Evolutionary conservation across 371 early-diverging fungal genomes (phyloP).

Genomic region (Smittium culicis): DNA sequence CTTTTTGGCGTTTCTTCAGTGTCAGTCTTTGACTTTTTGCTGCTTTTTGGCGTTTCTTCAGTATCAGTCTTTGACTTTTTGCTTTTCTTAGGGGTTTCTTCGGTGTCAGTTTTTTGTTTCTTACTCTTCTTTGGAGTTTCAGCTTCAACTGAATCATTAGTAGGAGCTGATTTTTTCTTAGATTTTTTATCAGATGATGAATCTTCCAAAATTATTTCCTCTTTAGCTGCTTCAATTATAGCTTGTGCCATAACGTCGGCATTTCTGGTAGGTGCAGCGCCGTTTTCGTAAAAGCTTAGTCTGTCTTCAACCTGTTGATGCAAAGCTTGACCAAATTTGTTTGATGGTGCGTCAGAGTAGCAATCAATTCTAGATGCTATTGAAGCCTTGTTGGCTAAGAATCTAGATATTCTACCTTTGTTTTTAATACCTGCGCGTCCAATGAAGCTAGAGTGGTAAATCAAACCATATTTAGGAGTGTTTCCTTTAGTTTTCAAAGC

Average conservation of each 20-base stretch:
- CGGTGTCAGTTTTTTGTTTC: slow-evolving; percentile 16
- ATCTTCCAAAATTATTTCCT: slow-evolving; percentile 40
- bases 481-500: slow-evolving; percentile 95
- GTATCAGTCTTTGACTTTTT: slow-evolving; percentile 19
- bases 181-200: neutral
- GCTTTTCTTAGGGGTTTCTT: slow-evolving; percentile 18
- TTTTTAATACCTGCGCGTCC: slow-evolving; percentile 88
- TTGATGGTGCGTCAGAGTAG: slow-evolving; percentile 76
- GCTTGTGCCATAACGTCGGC: slow-evolving; percentile 86
- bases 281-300: slow-evolving; percentile 81
- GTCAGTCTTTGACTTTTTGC: slow-evolving; percentile 18
- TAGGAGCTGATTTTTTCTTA: slow-evolving; percentile 25
- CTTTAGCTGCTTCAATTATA: slow-evolving; percentile 47
- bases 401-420: slow-evolving; percentile 97
- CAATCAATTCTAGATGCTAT: slow-evolving; percentile 97
- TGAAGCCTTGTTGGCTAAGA: slow-evolving; percentile 96
- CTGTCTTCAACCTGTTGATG: slow-evolving; percentile 92
- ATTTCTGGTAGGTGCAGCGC: slow-evolving; percentile 79
- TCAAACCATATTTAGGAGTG: slow-evolving; percentile 98
- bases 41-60: slow-evolving; percentile 17
- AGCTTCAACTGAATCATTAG: slow-evolving; percentile 17
- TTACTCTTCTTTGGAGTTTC: slow-evolving; percentile 20
- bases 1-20: slow-evolving; percentile 25
- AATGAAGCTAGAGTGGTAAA: slow-evolving; percentile 93
- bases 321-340: slow-evolving; percentile 91